phyloP scores from a whole-genome alignment of 306 rosid genomes.

The Cercis canadensis region DNA sequence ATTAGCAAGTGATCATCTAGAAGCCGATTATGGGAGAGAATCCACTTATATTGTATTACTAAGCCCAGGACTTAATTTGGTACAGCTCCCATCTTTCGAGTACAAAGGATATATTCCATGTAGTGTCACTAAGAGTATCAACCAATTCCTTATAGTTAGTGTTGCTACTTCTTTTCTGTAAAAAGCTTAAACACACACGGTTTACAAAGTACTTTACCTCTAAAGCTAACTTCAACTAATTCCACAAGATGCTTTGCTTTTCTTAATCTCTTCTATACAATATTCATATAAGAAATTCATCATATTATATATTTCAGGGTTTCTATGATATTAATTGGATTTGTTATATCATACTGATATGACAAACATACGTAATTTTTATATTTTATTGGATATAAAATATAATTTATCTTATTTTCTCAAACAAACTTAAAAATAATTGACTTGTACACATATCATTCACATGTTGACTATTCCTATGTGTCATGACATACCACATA shows the following conservation, averaged over 20 bases:
- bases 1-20: too few species aligned
- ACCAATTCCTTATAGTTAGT: conserved; percentile 39
- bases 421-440: too few species aligned
- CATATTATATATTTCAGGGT: not conserved
- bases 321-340: not conserved
- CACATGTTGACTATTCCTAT: too few species aligned
- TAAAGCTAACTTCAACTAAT: conserved; percentile 43
- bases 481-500: too few species aligned
- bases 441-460: too few species aligned
- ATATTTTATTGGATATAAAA: too few species aligned
- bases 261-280: conserved; percentile 17
- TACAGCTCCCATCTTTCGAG: conserved; percentile 31
- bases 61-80: conserved; percentile 29
- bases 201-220: conserved; percentile 35
- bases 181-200: conserved; percentile 38
- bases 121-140: conserved; percentile 41
- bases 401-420: too few species aligned
- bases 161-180: conserved; percentile 44
- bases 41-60: not conserved
- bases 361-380: too few species aligned
- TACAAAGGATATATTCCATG: conserved; percentile 52
- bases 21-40: too few species aligned
- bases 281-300: conserved; percentile 2
- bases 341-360: too few species aligned
- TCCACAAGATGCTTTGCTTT: conserved; percentile 49